Evolutionary conservation across 768 basidiomycete genomes (phyloP).

Genomic region (Mycena venus): DNA sequence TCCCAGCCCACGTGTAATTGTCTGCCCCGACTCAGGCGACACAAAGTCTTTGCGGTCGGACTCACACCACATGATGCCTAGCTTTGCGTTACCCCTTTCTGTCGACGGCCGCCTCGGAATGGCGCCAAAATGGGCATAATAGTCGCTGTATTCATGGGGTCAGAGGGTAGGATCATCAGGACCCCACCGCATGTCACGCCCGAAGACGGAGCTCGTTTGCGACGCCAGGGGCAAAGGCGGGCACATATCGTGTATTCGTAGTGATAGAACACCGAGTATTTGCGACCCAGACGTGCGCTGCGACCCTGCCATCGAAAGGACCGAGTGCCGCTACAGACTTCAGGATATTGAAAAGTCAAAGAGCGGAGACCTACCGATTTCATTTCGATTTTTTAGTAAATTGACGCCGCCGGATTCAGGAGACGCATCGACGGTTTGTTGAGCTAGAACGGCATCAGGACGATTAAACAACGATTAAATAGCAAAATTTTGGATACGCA

Average conservation of each 20-base stretch:
- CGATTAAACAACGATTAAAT: no score
- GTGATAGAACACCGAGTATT: neutral
- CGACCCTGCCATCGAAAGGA: neutral
- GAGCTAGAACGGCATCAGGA: no score
- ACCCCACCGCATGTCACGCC: conserved; percentile 7
- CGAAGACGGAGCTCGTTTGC: neutral
- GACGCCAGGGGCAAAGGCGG: neutral
- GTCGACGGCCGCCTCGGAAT: neutral
- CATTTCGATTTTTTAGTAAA: no score
- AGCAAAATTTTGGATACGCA: no score
- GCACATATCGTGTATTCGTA: neutral
- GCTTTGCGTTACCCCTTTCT: no score
- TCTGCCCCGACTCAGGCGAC: neutral
- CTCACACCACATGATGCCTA: neutral
- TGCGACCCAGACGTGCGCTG: neutral
- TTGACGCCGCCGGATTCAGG: no score
- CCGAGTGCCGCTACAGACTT: no score
- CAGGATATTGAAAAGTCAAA: no score
- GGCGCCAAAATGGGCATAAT: neutral
- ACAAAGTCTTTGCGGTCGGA: neutral
- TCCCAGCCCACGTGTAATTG: neutral
- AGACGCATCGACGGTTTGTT: no score
- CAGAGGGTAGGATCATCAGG: conserved; percentile 1
- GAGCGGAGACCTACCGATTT: no score
- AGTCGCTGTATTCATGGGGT: neutral